These are phyloP conservation scores for Smittium mucronatum DNA, from an alignment of 371 early-diverging fungal species.

Conservation along the genomic window DNA sequence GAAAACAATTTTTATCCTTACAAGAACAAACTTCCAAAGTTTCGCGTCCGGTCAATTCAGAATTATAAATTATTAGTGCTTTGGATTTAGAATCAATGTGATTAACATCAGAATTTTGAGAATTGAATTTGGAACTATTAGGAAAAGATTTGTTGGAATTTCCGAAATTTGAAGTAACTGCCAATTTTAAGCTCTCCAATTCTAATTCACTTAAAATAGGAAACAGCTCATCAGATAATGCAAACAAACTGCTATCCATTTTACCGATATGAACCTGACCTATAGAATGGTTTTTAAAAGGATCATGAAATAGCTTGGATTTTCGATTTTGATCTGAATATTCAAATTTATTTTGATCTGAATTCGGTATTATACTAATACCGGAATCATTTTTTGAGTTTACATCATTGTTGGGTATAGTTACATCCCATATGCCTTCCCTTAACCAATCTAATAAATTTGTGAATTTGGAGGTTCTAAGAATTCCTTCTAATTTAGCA, in stretches of 20 bases:
- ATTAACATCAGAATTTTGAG: too few relatives aligned
- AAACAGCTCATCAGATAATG: constrained; percentile 42
- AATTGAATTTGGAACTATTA: background rate
- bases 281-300: background rate
- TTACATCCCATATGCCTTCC: background rate
- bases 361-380: background rate
- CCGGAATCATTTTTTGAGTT: background rate
- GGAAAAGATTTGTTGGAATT: background rate
- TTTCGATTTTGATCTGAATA: background rate
- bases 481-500: background rate
- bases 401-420: background rate
- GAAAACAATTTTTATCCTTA: background rate
- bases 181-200: background rate
- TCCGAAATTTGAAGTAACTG: background rate
- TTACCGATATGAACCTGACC: constrained; percentile 37
- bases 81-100: background rate
- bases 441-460: background rate
- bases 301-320: background rate
- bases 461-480: background rate
- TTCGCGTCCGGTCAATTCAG: background rate
- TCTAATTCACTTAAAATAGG: constrained; percentile 22
- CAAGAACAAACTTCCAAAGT: background rate
- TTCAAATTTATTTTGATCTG: background rate
- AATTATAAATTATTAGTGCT: background rate
- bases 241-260: constrained; percentile 42